Evolutionary conservation across 139 green algal genomes (phyloP), one percentile per base, ranked within the genome.

Genomic region (Nannochloris sp.): DNA sequence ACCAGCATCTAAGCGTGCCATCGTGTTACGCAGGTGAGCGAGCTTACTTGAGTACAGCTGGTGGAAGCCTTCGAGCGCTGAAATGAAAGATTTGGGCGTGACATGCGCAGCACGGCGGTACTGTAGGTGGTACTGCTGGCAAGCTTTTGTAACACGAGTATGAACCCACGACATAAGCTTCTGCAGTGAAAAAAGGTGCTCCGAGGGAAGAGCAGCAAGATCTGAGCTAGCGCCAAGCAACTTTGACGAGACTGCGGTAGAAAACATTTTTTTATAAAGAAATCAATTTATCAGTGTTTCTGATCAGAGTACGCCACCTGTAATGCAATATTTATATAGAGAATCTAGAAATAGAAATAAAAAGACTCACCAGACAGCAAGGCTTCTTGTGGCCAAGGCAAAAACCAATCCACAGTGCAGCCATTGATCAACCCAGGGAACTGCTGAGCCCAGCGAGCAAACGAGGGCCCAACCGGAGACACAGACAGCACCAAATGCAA

Each of bases 331-430:
- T 19, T 51, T 19, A 51, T 27, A 51, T 51, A 51, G 19, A 19
- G 19, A 27, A 19, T 19, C 19, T 51, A 27, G 42, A 51, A 51
- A 27, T 51, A 19, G 19, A 51, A 51, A 51, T 51, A 19, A 19
- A 19, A 51, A n/a, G n/a, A 56, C 64, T 95, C 92, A 64, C 72
- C 77, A 24, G 83, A 85, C 58, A 96, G 87, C 4, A 92, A 69
- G 15, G 85, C 85, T 54, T 92, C 78, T 35, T 87, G 60, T n/a
- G 85, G 85, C 85, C 85, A 93, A 59, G 53, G 81, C 54, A 83
- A 53, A 71, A 87, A 95, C 92, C 92, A 97, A 70, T 97, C 87
- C 66, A 97, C 93, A 27, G 91, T 96, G 83, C 83, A 95, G 39
- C 90, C 92, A 72, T 91, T 92, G 71, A 97, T 95, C 45, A 97